Base-by-base conservation (phyloP, 1,284 basidiomycete species). In the Cryptococcus sp. region DNA sequence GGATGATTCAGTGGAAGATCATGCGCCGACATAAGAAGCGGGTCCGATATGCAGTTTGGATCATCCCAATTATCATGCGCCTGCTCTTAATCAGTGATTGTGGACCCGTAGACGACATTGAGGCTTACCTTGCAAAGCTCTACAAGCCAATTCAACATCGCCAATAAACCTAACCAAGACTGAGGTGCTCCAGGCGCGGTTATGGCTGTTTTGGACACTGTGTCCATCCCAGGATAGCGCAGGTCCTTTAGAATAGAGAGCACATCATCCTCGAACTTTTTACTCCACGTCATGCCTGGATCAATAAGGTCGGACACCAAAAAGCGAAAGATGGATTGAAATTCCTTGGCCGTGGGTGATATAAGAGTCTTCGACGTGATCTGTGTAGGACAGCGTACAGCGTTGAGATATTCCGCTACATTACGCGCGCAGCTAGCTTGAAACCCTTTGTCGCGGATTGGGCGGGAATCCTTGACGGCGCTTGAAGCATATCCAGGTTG, bases 141-240 rank as follows among this genome's bases (percentile, higher is more conserved):
- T 1, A 88, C 87, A 16, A 95, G 79, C 93, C 92, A 95, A 74
- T 91, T 88, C 47, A 95, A 72, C 70, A 90, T 88, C 20, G 88
- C 91, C 17, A 93, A 79, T 17, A 93, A 74, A 16, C 83, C 79
- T 0, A 89, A 89, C 93, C 91, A 94, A 17, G 87, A 86, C 74
- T 89, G 88, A 79, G 88, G 86, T 58, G 87, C 88, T 0, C 89
- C 91, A 0, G 91, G 89, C 1, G 91, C 87, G 3, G 86, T 86
- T n/a, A 95, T 77, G 82, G 88, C 89, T 59, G 89, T 92, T 52
- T 86, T 85, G 64, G 91, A 88, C 7, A 93, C 82, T 53, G 84
- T 81, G 50, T 86, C 83, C 7, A 85, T 81, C 57, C 85, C 88
- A 0, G 91, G 90, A 74, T 94, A 95, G 61, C 83, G 82, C 52